Evolutionary conservation across 2,329 filamentous ascomycete species (phyloP).

Genomic region (Exophiala dermatitidis): DNA sequence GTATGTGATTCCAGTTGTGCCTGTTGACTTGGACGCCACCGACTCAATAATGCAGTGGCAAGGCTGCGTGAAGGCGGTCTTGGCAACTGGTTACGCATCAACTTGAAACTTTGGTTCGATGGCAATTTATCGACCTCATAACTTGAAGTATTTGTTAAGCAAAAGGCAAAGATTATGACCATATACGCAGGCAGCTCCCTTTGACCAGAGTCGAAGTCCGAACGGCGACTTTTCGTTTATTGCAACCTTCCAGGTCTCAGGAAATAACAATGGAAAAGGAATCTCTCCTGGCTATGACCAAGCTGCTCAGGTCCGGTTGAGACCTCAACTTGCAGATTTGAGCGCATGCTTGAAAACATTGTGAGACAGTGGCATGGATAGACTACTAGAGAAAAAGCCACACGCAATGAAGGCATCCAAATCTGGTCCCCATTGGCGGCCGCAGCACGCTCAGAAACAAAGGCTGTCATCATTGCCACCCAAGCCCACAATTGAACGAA

Average conservation of each 20-base stretch:
- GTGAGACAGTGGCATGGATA: background rate
- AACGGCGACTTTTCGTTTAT: background rate
- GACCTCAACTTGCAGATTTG: background rate
- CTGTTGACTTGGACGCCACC: too few relatives aligned
- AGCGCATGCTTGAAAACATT: too few relatives aligned
- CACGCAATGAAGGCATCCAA: background rate
- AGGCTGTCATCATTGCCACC: background rate
- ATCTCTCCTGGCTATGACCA: conserved; percentile 24
- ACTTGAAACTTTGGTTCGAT: background rate
- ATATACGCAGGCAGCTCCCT: background rate
- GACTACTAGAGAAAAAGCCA: background rate
- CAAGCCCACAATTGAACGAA: conserved; percentile 1
- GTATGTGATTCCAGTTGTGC: too few relatives aligned
- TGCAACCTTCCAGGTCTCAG: background rate
- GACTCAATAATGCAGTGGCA: background rate
- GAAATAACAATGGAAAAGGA: conserved; percentile 22
- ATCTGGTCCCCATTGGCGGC: background rate
- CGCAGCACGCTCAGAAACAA: background rate
- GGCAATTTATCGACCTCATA: background rate
- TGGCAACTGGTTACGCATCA: too few relatives aligned
- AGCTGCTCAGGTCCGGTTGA: conserved; percentile 18
- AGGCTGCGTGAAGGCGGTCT: background rate
- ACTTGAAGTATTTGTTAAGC: background rate
- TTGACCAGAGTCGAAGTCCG: background rate
- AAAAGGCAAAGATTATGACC: background rate